Evolutionary conservation across 805 yeast genomes (phyloP).

Genomic region (Pichia eremophila): DNA sequence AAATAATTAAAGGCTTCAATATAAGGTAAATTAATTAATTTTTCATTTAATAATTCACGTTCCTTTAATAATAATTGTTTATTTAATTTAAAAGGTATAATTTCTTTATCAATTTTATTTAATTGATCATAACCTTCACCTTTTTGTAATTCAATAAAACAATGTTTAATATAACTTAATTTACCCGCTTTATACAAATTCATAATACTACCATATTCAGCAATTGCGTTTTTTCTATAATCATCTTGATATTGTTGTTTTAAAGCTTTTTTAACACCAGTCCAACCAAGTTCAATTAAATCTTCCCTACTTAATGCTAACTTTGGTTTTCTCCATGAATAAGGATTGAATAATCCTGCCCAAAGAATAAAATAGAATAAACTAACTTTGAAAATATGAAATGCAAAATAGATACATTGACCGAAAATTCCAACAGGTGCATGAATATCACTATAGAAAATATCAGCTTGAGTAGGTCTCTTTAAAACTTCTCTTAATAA

Average conservation of each 20-base stretch:
- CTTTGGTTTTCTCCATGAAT: conserved; percentile 34
- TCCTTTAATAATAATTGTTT: conserved; percentile 22
- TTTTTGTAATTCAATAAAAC: conserved; percentile 53
- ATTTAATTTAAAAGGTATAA: conserved; percentile 18
- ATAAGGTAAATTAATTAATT: conserved; percentile 27
- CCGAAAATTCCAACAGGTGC: conserved; percentile 32
- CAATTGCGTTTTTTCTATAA: conserved; percentile 55
- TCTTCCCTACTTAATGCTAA: conserved; percentile 39
- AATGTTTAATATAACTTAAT: conserved; percentile 44
- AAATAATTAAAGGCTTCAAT: conserved; percentile 32
- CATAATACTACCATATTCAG: conserved; percentile 64
- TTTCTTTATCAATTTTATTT: conserved; percentile 26
- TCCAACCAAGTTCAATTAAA: conserved; percentile 76
- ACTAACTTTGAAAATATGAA: conserved; percentile 58
- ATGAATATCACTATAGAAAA: conserved; percentile 40
- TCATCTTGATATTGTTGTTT: conserved; percentile 60
- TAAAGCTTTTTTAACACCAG: conserved; percentile 75
- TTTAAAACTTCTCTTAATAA: conserved; percentile 29
- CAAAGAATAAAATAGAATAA: conserved; percentile 49
- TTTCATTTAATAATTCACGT: conserved; percentile 9
- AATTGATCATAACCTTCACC: conserved; percentile 68
- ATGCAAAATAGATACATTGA: conserved; percentile 59
- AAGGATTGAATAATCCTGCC: conserved; percentile 75
- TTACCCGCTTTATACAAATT: conserved; percentile 69
- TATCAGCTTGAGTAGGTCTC: conserved; percentile 33